Conservation (phyloP, 2,329 filamentous ascomycete genomes). For the Rutstroemia sp. region DNA sequence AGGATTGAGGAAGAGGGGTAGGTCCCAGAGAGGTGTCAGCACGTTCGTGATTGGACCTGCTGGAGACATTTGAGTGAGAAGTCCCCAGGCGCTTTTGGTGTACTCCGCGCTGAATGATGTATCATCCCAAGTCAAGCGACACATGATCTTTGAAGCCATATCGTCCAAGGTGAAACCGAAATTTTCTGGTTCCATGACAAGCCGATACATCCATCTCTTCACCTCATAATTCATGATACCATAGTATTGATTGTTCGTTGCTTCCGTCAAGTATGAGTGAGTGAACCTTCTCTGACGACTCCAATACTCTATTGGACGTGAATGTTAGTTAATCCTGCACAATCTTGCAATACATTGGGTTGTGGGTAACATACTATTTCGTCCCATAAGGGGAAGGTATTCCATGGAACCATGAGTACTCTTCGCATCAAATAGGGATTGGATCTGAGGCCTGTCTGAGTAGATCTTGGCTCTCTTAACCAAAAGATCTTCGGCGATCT, state of each 20-base stretch:
- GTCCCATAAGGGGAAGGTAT: not conserved
- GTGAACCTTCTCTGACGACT: not conserved
- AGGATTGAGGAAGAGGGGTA: not conserved
- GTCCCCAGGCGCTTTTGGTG: not conserved
- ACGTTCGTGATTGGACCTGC: not conserved
- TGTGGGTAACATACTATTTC: not conserved
- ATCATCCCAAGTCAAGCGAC: not conserved
- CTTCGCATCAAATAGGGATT: not conserved
- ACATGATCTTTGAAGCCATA: not conserved
- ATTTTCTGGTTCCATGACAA: not conserved
- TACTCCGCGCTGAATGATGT: not conserved
- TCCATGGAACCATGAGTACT: slow-evolving; percentile 23
- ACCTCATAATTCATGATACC: not conserved
- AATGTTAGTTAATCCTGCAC: not conserved
- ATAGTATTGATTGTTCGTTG: not conserved
- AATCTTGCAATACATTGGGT: not conserved
- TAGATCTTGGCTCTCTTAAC: slow-evolving; percentile 34
- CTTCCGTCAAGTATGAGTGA: not conserved
- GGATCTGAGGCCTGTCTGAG: slow-evolving; percentile 30
- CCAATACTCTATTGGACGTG: not conserved
- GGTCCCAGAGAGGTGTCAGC: not conserved
- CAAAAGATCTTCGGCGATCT: slow-evolving; percentile 36
- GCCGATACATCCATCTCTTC: not conserved
- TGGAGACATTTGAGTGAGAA: not conserved
- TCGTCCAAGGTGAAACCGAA: not conserved